Conservation (phyloP, 768 basidiomycete species). For the Hygrophorus pudorinus region DNA sequence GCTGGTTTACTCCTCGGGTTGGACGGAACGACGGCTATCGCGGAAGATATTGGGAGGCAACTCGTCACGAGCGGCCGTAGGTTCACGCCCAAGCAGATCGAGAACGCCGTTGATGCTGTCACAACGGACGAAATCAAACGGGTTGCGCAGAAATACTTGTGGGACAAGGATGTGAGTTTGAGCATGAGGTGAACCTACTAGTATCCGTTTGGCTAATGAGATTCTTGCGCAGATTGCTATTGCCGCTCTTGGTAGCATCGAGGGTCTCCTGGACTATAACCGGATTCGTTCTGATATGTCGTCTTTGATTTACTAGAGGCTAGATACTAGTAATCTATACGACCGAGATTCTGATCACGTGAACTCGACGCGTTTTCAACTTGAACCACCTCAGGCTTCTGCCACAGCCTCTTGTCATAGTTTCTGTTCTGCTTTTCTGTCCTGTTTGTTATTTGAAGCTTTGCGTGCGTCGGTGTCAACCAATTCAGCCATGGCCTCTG, state of each 20-base stretch:
- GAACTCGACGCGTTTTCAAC: too few relatives aligned
- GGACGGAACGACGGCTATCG: constrained; percentile 93
- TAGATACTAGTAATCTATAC: too few relatives aligned
- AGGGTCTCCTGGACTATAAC: constrained; percentile 93
- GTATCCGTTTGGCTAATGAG: constrained; percentile 5
- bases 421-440: too few relatives aligned
- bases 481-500: constrained; percentile 25
- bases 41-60: constrained; percentile 98
- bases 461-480: too few relatives aligned
- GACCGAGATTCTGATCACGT: too few relatives aligned
- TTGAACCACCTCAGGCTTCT: too few relatives aligned
- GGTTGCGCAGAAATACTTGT: constrained; percentile 92
- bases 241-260: constrained; percentile 82
- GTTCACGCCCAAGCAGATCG: constrained; percentile 88
- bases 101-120: constrained; percentile 86
- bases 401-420: too few relatives aligned
- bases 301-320: constrained; percentile 59
- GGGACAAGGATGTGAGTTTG: constrained; percentile 81
- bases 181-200: neutral
- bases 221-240: constrained; percentile 56
- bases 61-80: constrained; percentile 89
- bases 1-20: constrained; percentile 82
- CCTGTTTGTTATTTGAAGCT: too few relatives aligned
- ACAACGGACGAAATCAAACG: constrained; percentile 83
- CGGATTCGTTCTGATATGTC: constrained; percentile 80